Base-by-base conservation (phyloP, 768 basidiomycete genomes). In the Phaeotremella skinneri region DNA sequence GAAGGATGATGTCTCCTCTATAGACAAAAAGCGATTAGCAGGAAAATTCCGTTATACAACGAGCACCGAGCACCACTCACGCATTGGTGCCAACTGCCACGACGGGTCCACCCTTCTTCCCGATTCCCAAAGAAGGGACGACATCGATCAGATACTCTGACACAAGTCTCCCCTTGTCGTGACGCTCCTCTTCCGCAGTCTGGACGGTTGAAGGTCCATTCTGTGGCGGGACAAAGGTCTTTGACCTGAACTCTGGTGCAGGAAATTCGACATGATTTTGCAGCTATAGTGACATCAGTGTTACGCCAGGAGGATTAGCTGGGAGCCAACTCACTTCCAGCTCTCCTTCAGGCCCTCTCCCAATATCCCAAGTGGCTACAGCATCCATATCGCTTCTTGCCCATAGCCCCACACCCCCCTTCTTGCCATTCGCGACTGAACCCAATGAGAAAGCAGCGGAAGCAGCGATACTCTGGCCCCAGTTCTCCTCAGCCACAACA, bases 351-450 rank as follows among this genome's bases (percentile, higher is more conserved):
- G 59, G 66, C 3, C 66, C 67, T 23, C 51, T 39, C 0, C 66
- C 69, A 13, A 75, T 54, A 26, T 85, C 83, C 93, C 91, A 97
- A 14, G 84, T 81, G 56, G 88, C 87, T 64, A 93, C 88, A 0
- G 89, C 91, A 76, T 97, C 91, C 92, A 96, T 96, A 78, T 96
- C 93, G 63, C 90, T 92, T 11, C 85, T 82, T 23, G 87, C 87
- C 91, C 91, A 96, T n/a, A n/a, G n/a, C n/a, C n/a, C n/a, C n/a
- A n/a, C 6, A 91, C 69, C 6, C 61, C 57, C 26, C 26, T 53
- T 37, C 47, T 29, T 31, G 32, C 55, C 31, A 31, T 30, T 21
- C 23, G 48, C 51, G 54, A 32, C 16, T 62, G 70, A 3, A 41
- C 43, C 43, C 13, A 45, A 45, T 14, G 21, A 7, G 21, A 13